Conservation (phyloP, 345 rosid genomes). For the Brassica incana region DNA sequence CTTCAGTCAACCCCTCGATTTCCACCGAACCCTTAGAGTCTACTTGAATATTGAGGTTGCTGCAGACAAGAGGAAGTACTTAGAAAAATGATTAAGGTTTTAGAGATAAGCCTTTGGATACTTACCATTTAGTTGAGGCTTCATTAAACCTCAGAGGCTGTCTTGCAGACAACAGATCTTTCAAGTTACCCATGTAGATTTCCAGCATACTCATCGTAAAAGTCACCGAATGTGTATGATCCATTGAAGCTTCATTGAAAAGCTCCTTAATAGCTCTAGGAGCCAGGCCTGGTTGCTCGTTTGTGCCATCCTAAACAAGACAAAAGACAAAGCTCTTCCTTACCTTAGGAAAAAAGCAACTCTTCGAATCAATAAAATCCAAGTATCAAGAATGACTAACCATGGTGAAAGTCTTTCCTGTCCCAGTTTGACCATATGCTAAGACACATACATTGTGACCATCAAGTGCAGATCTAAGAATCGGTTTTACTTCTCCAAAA, state of each 20-base stretch:
- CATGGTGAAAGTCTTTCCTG: slow-evolving; percentile 95
- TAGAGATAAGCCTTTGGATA: background rate
- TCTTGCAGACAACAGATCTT: slow-evolving; percentile 76
- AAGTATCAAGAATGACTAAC: slow-evolving; percentile 42
- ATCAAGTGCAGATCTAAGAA: slow-evolving; percentile 86
- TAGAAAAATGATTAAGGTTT: background rate
- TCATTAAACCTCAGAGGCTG: slow-evolving; percentile 46
- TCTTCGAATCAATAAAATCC: background rate
- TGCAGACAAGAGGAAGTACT: slow-evolving; percentile 41
- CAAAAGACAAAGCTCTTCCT: slow-evolving; percentile 13
- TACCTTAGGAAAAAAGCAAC: background rate
- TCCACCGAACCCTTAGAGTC: slow-evolving; percentile 82
- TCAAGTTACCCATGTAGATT: slow-evolving; percentile 81
- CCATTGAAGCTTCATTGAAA: slow-evolving; percentile 50
- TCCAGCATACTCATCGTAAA: slow-evolving; percentile 95
- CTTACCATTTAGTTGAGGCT: slow-evolving; percentile 53
- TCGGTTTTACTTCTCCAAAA: slow-evolving; percentile 74
- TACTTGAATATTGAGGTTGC: slow-evolving; percentile 88
- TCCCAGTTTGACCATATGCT: slow-evolving; percentile 96
- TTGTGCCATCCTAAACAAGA: slow-evolving; percentile 67
- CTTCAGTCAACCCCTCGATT: slow-evolving; percentile 80
- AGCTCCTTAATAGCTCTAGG: slow-evolving; percentile 74
- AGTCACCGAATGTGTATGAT: slow-evolving; percentile 48
- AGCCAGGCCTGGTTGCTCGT: slow-evolving; percentile 68
- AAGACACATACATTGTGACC: slow-evolving; percentile 88